Base-by-base conservation (phyloP, 495 filamentous ascomycete species). In the Parathielavia hyrcaniae region DNA sequence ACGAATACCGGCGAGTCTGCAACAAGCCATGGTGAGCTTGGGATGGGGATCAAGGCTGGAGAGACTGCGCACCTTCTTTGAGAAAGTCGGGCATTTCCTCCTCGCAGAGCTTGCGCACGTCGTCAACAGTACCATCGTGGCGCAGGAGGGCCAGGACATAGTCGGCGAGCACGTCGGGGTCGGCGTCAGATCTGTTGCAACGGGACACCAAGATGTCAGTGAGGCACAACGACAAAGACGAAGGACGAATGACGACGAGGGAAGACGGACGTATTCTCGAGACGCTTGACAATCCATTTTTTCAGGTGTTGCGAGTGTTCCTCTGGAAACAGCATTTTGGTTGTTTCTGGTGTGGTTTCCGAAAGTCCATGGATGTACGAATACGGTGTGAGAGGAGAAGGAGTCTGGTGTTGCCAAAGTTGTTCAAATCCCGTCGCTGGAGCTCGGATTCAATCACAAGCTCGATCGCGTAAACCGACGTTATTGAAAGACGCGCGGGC, bases 161-260 rank as follows among this genome's bases (percentile, higher is more conserved):
- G 67, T 98, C 93, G 34, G 91, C 91, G 16, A 98, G 86, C 4
- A 98, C 90, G 65, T 96, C 91, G 32, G 90, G 85, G 70, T 98
- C 93, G 48, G 91, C 93, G 70, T 97, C 93, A 14, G 91, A 95
- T 55, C 90, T 96, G 59, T 10, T 64, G 17, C 30, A 47, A 30
- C 32, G n/a, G 40, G 7, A 22, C n/a, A 12, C 9, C 14, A 50
- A 16, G 50, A 7, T 47, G 53, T 61, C 32, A 66, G 50, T 23
- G 1, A 51, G 35, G 30, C 0, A 13, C 9, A 63, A 9, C 47
- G n/a, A 19, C 50, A 23, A 17, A 7, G 35, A n/a, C 5, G 22
- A 13, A n/a, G 9, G 22, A 13, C 3, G 23, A 35, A 40, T 34
- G 19, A 39, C 3, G n/a, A 13, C 16, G 34, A 10, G 13, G 36